Conservation (phyloP, 2,329 filamentous ascomycete species). For the Aspergillus sp. region DNA sequence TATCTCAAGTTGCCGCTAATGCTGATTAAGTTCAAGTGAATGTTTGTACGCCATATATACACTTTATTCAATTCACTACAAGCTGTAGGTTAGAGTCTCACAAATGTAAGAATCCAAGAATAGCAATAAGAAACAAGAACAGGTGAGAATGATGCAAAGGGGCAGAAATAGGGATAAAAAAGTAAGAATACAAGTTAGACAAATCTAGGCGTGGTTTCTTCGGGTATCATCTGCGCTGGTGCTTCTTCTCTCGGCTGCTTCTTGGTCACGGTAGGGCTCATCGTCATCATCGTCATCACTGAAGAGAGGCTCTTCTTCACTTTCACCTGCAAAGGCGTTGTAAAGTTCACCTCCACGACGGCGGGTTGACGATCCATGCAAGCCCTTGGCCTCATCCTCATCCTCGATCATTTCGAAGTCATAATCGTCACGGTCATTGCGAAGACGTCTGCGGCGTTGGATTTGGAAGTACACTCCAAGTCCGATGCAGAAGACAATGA, state of each 20-base stretch:
- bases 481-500: constrained; percentile 76
- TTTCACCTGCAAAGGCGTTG: constrained; percentile 93
- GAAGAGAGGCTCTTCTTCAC: constrained; percentile 67
- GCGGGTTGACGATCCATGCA: constrained; percentile 51
- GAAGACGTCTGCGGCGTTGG: constrained; percentile 72
- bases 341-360: constrained; percentile 84
- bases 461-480: constrained; percentile 81
- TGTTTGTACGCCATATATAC: constrained; percentile 9
- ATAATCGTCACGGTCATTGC: constrained; percentile 78
- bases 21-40: not conserved
- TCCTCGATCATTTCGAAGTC: constrained; percentile 93
- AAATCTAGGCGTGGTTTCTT: constrained; percentile 11
- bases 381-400: constrained; percentile 58
- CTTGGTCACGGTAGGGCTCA: constrained; percentile 36
- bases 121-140: constrained; percentile 16
- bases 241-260: constrained; percentile 20
- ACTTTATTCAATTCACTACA: not conserved
- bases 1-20: not conserved
- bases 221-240: constrained; percentile 15
- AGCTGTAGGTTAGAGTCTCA: not conserved
- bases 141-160: constrained; percentile 6
- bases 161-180: constrained; percentile 6
- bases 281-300: constrained; percentile 44
- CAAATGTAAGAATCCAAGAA: constrained; percentile 11
- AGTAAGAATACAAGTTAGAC: constrained; percentile 5